Conservation (phyloP, 176 grass and related monocot species). For the Eleusine coracana region DNA sequence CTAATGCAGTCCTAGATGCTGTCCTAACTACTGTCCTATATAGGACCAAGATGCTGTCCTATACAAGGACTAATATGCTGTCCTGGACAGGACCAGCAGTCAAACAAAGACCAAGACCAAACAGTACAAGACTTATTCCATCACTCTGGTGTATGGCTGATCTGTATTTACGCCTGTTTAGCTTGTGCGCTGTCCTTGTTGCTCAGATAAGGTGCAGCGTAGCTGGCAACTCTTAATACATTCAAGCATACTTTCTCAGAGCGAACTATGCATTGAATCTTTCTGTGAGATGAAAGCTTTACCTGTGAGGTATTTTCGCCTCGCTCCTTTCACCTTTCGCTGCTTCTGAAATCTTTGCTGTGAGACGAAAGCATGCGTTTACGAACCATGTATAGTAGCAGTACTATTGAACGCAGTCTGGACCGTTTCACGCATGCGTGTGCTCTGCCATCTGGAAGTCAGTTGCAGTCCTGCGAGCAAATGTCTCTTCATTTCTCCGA, state of each 20-base stretch:
- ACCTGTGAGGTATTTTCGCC: neutral
- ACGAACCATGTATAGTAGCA: neutral
- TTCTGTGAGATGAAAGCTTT: no score
- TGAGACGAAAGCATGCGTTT: neutral
- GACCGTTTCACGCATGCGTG: neutral
- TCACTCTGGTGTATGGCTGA: neutral
- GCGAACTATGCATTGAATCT: neutral
- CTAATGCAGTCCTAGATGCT: no score
- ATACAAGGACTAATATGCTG: no score
- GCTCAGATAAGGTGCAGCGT: no score
- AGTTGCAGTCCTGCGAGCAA: constrained; percentile 43
- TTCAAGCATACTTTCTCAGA: no score
- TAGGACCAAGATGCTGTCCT: no score
- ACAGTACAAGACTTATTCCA: no score
- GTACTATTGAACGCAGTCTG: neutral
- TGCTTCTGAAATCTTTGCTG: neutral
- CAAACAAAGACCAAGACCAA: no score
- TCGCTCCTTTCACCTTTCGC: neutral
- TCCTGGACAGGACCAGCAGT: no score
- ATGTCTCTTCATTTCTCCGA: constrained; percentile 25
- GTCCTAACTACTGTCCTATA: no score
- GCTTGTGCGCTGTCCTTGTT: neutral
- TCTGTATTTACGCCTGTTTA: constrained; percentile 25
- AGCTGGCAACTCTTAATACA: neutral
- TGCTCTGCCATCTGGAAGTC: constrained; percentile 11